These are phyloP conservation scores for Hypoxylon cercidicola DNA, from an alignment of 495 filamentous ascomycete genomes.

Conservation along the genomic window DNA sequence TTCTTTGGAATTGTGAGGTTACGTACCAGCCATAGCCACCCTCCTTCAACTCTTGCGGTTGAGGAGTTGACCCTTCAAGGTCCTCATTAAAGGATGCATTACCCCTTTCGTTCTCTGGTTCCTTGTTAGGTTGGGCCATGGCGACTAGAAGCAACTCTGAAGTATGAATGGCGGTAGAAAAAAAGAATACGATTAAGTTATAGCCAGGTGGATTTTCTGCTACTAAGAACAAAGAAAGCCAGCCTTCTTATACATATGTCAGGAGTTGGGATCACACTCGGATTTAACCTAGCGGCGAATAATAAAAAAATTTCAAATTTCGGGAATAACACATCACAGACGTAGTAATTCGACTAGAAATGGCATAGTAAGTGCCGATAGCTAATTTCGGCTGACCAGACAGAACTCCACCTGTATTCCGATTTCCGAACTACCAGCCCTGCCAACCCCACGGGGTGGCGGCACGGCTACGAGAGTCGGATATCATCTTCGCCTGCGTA, in stretches of 20 bases:
- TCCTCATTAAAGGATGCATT: constrained; percentile 20
- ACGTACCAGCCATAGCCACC: constrained; percentile 60
- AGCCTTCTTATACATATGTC: constrained; percentile 1
- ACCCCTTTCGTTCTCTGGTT: constrained; percentile 7
- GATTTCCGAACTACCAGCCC: constrained; percentile 23
- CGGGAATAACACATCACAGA: constrained; percentile 21
- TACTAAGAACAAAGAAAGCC: constrained; percentile 7
- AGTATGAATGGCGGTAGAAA: constrained; percentile 4
- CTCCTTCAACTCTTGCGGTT: constrained; percentile 51
- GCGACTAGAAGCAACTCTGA: constrained; percentile 1
- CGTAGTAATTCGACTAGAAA: background rate
- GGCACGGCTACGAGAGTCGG: background rate
- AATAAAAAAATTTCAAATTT: constrained; percentile 19
- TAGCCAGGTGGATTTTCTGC: background rate
- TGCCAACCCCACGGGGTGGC: constrained; percentile 25
- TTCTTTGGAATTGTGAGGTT: background rate
- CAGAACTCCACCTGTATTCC: background rate
- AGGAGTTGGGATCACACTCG: background rate
- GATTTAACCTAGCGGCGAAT: background rate
- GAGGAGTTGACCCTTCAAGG: constrained; percentile 10
- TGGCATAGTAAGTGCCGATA: constrained; percentile 1
- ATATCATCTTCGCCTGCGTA: background rate
- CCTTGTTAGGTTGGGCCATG: constrained; percentile 23
- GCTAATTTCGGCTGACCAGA: background rate
- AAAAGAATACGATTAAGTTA: background rate